A percentile compares a stretch with the other conserved stretches of the same genome.
These are phyloP conservation scores for Monilinia laxa DNA, from an alignment of 2,329 filamentous ascomycete genomes.

Conservation along the genomic window DNA sequence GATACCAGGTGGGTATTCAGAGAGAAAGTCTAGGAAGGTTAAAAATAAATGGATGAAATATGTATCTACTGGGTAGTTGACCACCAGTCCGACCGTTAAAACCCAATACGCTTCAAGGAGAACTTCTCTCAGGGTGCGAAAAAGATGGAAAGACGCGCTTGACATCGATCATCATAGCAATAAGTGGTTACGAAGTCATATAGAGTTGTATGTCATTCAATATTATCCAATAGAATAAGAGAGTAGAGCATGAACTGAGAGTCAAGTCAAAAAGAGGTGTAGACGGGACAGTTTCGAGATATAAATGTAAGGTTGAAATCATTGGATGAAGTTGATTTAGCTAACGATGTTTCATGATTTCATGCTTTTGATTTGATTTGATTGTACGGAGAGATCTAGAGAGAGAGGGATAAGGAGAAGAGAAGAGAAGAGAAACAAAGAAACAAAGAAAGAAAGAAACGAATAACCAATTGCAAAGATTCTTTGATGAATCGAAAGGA, in stretches of 20 bases:
- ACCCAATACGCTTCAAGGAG: constrained; percentile 18
- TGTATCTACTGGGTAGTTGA: no score
- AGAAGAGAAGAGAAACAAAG: no score
- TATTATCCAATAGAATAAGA: not conserved
- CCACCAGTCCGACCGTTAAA: constrained; percentile 15
- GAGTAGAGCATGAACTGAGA: constrained; percentile 9
- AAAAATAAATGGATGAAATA: constrained; percentile 33
- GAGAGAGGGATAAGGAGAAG: not conserved
- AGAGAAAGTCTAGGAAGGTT: constrained; percentile 20
- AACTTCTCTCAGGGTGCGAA: constrained; percentile 19
- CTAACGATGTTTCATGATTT: constrained; percentile 31
- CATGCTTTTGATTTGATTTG: no score
- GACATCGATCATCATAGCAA: constrained; percentile 26
- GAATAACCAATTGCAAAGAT: not conserved
- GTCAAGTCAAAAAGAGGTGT: constrained; percentile 8
- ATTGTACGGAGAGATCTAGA: not conserved
- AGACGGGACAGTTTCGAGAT: constrained; percentile 31
- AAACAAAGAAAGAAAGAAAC: not conserved
- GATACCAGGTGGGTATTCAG: no score
- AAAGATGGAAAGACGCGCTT: constrained; percentile 20
- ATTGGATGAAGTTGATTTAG: constrained; percentile 34
- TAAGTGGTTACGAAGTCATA: not conserved
- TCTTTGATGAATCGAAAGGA: not conserved
- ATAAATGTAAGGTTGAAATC: constrained; percentile 17
- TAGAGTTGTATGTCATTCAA: no score